These are phyloP conservation scores for Arthrobotrys iridis DNA, from an alignment of 2,329 filamentous ascomycete genomes.

Conservation along the genomic window DNA sequence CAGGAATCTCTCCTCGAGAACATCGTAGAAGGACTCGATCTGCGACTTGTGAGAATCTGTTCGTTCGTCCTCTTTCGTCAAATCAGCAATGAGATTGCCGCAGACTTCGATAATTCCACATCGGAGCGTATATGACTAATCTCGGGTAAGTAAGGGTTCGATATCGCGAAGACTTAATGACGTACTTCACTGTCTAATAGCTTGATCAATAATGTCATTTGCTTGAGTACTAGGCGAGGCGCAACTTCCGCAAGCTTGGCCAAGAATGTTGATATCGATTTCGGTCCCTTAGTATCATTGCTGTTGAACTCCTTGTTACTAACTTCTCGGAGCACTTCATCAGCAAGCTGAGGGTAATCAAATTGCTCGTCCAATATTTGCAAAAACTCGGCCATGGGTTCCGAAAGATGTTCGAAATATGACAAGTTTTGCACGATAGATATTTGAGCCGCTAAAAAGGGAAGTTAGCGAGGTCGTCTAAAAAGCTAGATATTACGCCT, in stretches of 20 bases:
- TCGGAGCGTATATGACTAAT: constrained; percentile 85
- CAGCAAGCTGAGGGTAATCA: constrained; percentile 92
- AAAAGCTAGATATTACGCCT: neutral
- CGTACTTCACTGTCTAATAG: constrained; percentile 88
- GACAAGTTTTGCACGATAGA: constrained; percentile 97
- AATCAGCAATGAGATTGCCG: constrained; percentile 89
- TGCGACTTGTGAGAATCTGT: constrained; percentile 94
- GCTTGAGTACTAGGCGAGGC: constrained; percentile 91
- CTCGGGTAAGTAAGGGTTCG: constrained; percentile 18
- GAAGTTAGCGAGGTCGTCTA: neutral
- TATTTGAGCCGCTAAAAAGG: constrained; percentile 81
- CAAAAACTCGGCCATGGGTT: constrained; percentile 98
- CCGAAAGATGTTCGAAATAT: constrained; percentile 98
- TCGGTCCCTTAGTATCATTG: constrained; percentile 93
- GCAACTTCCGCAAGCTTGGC: constrained; percentile 91
- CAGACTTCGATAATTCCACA: constrained; percentile 96
- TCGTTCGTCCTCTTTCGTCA: constrained; percentile 84
- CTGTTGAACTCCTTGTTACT: constrained; percentile 98
- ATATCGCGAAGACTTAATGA: neutral
- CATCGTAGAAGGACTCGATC: constrained; percentile 95
- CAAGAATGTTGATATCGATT: constrained; percentile 94
- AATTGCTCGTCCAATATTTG: constrained; percentile 97
- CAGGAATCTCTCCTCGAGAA: constrained; percentile 92
- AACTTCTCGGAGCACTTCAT: constrained; percentile 89
- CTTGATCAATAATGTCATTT: constrained; percentile 94